Conservation (phyloP, 2,329 filamentous ascomycete genomes). For the Microdochium trichocladiopsis region DNA sequence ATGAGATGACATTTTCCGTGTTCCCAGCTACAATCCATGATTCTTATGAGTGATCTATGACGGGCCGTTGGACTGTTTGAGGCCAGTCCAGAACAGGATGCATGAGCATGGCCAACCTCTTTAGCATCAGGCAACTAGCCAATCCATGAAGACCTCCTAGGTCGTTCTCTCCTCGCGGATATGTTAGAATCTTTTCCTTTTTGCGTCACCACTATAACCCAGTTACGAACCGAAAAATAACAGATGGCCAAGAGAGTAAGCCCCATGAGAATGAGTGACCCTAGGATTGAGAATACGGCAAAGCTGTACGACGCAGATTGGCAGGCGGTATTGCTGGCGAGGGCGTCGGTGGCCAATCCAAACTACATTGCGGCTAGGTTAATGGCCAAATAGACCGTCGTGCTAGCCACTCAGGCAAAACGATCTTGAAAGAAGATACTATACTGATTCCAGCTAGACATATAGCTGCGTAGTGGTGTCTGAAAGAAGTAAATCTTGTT, state of each 20-base stretch:
- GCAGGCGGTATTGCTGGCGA: constrained; percentile 28
- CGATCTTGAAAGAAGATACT: constrained; percentile 32
- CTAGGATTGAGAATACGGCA: constrained; percentile 37
- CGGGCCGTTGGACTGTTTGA: too few species aligned
- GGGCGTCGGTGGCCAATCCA: constrained; percentile 27
- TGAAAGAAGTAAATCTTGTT: constrained; percentile 31
- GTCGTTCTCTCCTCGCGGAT: neutral
- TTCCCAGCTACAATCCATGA: too few species aligned
- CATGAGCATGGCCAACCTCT: too few species aligned
- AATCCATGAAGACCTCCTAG: neutral
- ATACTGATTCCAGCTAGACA: constrained; percentile 24
- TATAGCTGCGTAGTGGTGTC: constrained; percentile 11
- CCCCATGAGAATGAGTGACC: constrained; percentile 22
- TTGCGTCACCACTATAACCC: constrained; percentile 8
- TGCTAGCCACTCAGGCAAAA: constrained; percentile 29
- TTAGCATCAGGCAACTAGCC: too few species aligned
- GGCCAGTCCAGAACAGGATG: too few species aligned
- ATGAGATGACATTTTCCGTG: too few species aligned
- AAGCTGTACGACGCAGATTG: constrained; percentile 37
- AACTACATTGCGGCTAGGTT: constrained; percentile 44
- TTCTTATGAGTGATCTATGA: too few species aligned
- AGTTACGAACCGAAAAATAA: neutral
- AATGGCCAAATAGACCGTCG: constrained; percentile 33
- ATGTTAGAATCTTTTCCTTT: constrained; percentile 1
- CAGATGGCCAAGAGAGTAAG: constrained; percentile 9